Conservation (phyloP, 495 filamentous ascomycete genomes). For the Penicillium coprophilum region DNA sequence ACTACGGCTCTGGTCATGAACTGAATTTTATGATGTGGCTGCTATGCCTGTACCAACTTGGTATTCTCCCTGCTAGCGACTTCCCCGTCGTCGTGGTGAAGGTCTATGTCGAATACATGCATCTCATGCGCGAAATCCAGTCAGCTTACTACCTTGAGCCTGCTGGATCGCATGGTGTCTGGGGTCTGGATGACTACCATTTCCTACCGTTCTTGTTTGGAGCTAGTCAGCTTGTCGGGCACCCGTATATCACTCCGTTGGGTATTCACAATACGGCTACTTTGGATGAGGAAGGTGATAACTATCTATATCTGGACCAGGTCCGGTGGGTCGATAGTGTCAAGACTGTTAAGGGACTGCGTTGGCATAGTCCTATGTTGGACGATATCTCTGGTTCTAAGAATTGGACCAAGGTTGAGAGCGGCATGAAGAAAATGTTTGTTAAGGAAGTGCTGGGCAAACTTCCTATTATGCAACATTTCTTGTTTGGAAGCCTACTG, state of each 20-base stretch:
- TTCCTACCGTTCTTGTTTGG: slow-evolving; percentile 98
- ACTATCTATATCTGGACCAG: slow-evolving; percentile 88
- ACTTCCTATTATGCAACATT: slow-evolving; percentile 97
- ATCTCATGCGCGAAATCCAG: slow-evolving; percentile 80
- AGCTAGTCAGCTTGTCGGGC: slow-evolving; percentile 83
- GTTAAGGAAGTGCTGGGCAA: slow-evolving; percentile 89
- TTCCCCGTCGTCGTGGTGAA: slow-evolving; percentile 72
- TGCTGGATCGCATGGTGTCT: slow-evolving; percentile 92
- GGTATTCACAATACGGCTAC: slow-evolving; percentile 82
- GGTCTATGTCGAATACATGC: slow-evolving; percentile 77
- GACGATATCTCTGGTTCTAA: slow-evolving; percentile 95
- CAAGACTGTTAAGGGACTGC: slow-evolving; percentile 91
- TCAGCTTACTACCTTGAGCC: slow-evolving; percentile 93
- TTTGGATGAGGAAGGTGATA: slow-evolving; percentile 78
- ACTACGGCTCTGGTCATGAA: slow-evolving; percentile 97
- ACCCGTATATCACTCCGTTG: slow-evolving; percentile 82
- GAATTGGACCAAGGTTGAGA: slow-evolving; percentile 89
- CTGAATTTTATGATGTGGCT: slow-evolving; percentile 95
- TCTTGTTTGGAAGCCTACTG: slow-evolving; percentile 83
- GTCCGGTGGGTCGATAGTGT: slow-evolving; percentile 92
- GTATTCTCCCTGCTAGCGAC: slow-evolving; percentile 57
- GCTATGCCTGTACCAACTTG: slow-evolving; percentile 82
- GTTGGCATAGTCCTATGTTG: slow-evolving; percentile 98
- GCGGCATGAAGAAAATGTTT: slow-evolving; percentile 96
- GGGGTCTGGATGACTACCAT: slow-evolving; percentile 95